These are phyloP conservation scores for Claviceps humidiphila DNA, from an alignment of 2,329 filamentous ascomycete species.

Conservation along the genomic window DNA sequence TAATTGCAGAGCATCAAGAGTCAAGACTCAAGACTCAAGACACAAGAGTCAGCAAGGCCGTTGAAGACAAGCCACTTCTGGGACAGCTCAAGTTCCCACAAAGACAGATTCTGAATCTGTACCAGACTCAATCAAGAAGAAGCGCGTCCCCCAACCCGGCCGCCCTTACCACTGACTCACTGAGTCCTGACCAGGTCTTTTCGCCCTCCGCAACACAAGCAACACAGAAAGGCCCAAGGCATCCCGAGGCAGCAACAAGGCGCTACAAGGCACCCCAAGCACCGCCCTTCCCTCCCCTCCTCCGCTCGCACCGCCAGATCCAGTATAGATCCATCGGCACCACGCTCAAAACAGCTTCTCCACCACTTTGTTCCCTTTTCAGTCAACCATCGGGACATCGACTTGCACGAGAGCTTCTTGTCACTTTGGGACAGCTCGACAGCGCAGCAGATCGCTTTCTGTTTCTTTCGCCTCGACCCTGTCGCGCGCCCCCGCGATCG, in stretches of 20 bases:
- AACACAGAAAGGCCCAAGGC: background rate
- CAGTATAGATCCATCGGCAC: slow-evolving; percentile 53
- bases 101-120: too few relatives aligned
- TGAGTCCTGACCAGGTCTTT: background rate
- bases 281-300: slow-evolving; percentile 25
- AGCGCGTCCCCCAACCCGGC: slow-evolving; percentile 12
- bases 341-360: slow-evolving; percentile 52
- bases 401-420: slow-evolving; percentile 19
- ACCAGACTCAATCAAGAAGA: slow-evolving; percentile 26
- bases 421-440: slow-evolving; percentile 5
- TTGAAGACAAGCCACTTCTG: background rate
- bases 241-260: background rate
- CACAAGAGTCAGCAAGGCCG: too few relatives aligned
- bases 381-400: slow-evolving; percentile 9
- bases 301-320: slow-evolving; percentile 44
- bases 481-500: slow-evolving; percentile 2
- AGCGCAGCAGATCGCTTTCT: slow-evolving; percentile 1
- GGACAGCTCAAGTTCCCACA: background rate
- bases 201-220: background rate
- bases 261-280: slow-evolving; percentile 27
- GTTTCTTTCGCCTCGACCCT: background rate
- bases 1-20: background rate
- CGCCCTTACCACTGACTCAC: background rate
- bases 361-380: slow-evolving; percentile 43
- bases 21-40: too few relatives aligned